Percentiles rank a stretch among this genome's conserved stretches.
Evolutionary conservation across 73 alveolate genomes (phyloP).

Genomic region (Paramecium primaurelia): DNA sequence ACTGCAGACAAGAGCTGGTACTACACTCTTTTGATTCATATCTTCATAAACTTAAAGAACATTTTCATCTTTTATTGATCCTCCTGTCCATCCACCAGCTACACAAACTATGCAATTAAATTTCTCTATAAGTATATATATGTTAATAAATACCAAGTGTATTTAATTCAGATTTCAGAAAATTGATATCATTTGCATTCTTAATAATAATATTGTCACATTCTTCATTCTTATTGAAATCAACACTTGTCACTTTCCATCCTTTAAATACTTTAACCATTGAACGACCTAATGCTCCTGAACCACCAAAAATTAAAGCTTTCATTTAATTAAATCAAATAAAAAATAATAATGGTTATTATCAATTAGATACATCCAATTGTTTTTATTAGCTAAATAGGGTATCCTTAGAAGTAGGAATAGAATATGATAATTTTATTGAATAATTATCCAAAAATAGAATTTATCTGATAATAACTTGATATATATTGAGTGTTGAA

Average conservation of each 20-base stretch:
- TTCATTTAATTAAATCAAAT: background rate
- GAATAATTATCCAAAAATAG: background rate
- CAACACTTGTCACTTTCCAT: constrained; percentile 76
- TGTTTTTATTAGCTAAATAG: background rate
- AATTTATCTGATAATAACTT: too few relatives aligned
- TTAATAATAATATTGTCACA: constrained; percentile 67
- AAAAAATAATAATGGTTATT: background rate
- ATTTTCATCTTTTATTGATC: constrained; percentile 69
- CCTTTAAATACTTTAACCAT: constrained; percentile 70
- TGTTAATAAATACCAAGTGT: background rate
- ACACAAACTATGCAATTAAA: constrained; percentile 72
- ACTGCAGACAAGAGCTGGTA: constrained; percentile 72
- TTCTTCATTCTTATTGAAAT: constrained; percentile 64
- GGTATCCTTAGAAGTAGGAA: background rate
- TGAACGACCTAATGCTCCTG: constrained; percentile 83
- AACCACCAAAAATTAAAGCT: constrained; percentile 74
- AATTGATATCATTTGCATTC: background rate
- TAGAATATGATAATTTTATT: background rate
- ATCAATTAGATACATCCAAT: background rate
- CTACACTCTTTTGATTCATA: constrained; percentile 63
- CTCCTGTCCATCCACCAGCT: constrained; percentile 91
- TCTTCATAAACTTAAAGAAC: constrained; percentile 62
- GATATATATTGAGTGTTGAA: too few relatives aligned
- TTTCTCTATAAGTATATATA: constrained; percentile 16
- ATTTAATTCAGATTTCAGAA: constrained; percentile 29